These are phyloP conservation scores for Paraphoma chrysanthemicola DNA, from an alignment of 2,329 filamentous ascomycete species.

Conservation along the genomic window DNA sequence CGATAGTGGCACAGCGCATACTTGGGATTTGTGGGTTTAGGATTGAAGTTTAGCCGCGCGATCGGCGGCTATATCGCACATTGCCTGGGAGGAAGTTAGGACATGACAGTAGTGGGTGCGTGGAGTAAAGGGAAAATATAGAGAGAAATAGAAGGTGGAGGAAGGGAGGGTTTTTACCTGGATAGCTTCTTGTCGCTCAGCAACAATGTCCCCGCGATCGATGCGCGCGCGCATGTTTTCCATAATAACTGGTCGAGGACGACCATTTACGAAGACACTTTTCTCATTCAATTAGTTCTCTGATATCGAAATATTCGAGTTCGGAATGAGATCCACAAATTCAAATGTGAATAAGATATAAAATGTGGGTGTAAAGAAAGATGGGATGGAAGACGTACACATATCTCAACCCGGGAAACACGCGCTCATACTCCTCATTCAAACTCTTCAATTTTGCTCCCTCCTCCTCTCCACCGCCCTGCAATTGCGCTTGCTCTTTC, in stretches of 20 bases:
- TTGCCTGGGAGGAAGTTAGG: slow-evolving; percentile 64
- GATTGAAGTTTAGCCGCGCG: slow-evolving; percentile 67
- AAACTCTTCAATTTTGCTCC: slow-evolving; percentile 64
- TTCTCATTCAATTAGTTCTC: not conserved
- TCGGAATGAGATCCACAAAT: not conserved
- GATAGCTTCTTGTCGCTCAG: slow-evolving; percentile 76
- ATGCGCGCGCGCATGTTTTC: slow-evolving; percentile 81
- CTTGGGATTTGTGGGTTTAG: not conserved
- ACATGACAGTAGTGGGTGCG: not conserved
- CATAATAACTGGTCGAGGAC: slow-evolving; percentile 77
- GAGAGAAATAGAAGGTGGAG: not conserved
- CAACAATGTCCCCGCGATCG: slow-evolving; percentile 66
- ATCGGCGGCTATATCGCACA: slow-evolving; percentile 89
- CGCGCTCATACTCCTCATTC: slow-evolving; percentile 80
- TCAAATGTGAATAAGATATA: no score
- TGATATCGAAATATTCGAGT: not conserved
- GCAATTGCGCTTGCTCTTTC: slow-evolving; percentile 82
- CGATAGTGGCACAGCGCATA: not conserved
- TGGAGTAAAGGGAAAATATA: not conserved
- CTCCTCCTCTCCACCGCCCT: slow-evolving; percentile 60
- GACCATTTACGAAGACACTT: slow-evolving; percentile 85
- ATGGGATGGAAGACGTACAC: slow-evolving; percentile 57
- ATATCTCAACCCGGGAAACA: slow-evolving; percentile 83
- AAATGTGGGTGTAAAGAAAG: not conserved
- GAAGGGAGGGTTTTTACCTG: slow-evolving; percentile 61